These are phyloP conservation scores for Phlebiopsis flavidoalba DNA, from an alignment of 768 basidiomycete species.

Conservation along the genomic window DNA sequence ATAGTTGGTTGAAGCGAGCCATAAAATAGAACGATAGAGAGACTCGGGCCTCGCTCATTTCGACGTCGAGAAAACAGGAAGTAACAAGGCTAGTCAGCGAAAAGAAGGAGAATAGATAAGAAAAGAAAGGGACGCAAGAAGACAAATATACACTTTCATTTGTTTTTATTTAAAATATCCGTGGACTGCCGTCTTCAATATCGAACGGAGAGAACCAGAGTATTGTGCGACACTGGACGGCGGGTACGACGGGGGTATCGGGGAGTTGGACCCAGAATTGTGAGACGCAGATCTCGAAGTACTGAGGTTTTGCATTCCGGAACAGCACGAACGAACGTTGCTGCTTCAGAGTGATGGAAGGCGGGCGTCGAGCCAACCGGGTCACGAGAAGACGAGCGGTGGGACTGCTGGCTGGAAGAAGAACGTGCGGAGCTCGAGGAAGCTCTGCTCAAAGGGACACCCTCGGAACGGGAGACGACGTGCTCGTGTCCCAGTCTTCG, in stretches of 20 bases:
- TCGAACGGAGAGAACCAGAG: not conserved
- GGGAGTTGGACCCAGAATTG: not conserved
- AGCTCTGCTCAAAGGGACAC: conserved; percentile 7
- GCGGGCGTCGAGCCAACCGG: not conserved
- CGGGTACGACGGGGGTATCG: conserved; percentile 4
- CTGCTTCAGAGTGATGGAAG: not conserved
- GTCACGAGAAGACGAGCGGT: conserved; percentile 2
- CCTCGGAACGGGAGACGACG: conserved; percentile 1
- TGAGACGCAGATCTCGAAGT: conserved; percentile 4
- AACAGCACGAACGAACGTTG: not conserved
- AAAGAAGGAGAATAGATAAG: not conserved
- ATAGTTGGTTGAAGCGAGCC: not conserved
- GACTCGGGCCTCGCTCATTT: not conserved
- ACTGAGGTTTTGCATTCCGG: not conserved
- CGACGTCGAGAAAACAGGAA: not conserved
- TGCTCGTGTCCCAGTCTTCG: not conserved
- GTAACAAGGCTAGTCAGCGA: not conserved
- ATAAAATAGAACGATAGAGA: not conserved
- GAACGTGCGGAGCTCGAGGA: conserved; percentile 11
- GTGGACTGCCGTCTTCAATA: conserved; percentile 5
- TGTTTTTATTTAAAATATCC: conserved; percentile 6
- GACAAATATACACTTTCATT: not conserved
- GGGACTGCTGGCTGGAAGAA: conserved; percentile 10
- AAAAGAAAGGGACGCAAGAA: not conserved
- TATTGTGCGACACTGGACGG: not conserved